phyloP scores from a whole-genome alignment of 148 eudicot genomes.

The Suaeda aralocaspica region DNA sequence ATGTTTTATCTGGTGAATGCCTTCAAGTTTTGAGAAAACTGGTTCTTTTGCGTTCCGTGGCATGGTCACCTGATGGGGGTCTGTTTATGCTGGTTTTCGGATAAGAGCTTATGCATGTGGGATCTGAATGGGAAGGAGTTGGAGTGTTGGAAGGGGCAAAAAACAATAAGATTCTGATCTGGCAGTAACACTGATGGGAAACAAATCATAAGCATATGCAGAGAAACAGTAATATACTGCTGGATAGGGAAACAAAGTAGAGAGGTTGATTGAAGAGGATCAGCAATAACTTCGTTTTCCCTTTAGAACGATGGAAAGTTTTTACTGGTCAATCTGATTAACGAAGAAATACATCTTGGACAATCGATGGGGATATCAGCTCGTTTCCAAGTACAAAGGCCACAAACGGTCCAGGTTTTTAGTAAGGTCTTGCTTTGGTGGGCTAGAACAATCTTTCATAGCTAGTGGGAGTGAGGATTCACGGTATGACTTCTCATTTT shows the following conservation, averaged over 20 bases:
- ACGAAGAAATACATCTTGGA: constrained; percentile 93
- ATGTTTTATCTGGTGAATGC: constrained; percentile 66
- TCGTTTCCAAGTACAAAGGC: constrained; percentile 67
- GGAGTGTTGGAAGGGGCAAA: constrained; percentile 69
- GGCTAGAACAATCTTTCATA: constrained; percentile 78
- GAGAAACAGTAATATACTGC: constrained; percentile 43
- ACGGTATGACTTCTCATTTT: constrained; percentile 60
- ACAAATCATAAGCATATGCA: constrained; percentile 56
- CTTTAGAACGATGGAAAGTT: constrained; percentile 65
- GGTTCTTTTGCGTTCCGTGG: constrained; percentile 66
- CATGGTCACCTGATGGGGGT: constrained; percentile 70
- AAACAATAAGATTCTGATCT: constrained; percentile 57
- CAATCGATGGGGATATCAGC: constrained; percentile 48
- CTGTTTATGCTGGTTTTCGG: constrained; percentile 53
- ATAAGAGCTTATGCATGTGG: constrained; percentile 79
- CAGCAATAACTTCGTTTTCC: constrained; percentile 70
- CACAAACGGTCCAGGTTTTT: constrained; percentile 70
- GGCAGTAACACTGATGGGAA: constrained; percentile 59
- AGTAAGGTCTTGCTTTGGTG: constrained; percentile 88
- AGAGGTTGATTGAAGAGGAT: constrained; percentile 62
- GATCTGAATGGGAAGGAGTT: constrained; percentile 69
- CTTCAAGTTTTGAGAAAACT: constrained; percentile 55
- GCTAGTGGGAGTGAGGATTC: constrained; percentile 98
- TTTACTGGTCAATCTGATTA: constrained; percentile 58
- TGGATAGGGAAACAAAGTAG: constrained; percentile 54